phyloP scores from a whole-genome alignment of 768 basidiomycete genomes.

The Pisolithus tinctorius region DNA sequence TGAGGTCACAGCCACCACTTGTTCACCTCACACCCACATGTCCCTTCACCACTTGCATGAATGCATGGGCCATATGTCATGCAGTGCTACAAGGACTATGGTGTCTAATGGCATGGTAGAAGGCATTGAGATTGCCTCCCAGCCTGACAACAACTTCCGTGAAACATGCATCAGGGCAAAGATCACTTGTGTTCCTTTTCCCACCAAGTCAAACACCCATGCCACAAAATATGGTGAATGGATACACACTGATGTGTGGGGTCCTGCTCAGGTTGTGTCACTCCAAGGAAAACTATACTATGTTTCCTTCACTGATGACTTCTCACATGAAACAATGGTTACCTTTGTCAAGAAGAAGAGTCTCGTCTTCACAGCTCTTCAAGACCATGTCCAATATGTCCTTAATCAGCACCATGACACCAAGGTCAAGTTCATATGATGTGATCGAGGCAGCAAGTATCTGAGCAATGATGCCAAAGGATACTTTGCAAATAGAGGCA shows the following conservation, averaged over 20 bases:
- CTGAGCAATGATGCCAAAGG: conserved; percentile 11
- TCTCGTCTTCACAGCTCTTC: conserved; percentile 9
- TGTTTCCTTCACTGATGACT: conserved; percentile 31
- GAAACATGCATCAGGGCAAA: conserved; percentile 2
- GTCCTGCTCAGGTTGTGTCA: conserved; percentile 16
- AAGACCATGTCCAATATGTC: conserved; percentile 19
- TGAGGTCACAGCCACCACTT: background rate
- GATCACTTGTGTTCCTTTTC: background rate
- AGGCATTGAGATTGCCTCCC: background rate
- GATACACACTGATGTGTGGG: conserved; percentile 28
- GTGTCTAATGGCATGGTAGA: background rate
- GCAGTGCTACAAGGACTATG: background rate
- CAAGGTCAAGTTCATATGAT: conserved; percentile 11
- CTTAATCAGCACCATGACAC: conserved; percentile 18
- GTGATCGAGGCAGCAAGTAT: conserved; percentile 23
- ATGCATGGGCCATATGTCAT: conserved; percentile 1
- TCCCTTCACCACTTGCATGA: background rate
- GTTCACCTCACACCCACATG: background rate
- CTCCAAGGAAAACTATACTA: conserved; percentile 26
- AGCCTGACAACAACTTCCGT: background rate
- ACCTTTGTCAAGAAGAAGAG: conserved; percentile 25
- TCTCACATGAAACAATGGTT: conserved; percentile 18
- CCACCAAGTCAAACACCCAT: background rate
- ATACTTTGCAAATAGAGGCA: conserved; percentile 15
- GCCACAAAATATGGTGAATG: conserved; percentile 5